phyloP scores from a whole-genome alignment of 2,329 filamentous ascomycete species.

The Aspergillus niger region DNA sequence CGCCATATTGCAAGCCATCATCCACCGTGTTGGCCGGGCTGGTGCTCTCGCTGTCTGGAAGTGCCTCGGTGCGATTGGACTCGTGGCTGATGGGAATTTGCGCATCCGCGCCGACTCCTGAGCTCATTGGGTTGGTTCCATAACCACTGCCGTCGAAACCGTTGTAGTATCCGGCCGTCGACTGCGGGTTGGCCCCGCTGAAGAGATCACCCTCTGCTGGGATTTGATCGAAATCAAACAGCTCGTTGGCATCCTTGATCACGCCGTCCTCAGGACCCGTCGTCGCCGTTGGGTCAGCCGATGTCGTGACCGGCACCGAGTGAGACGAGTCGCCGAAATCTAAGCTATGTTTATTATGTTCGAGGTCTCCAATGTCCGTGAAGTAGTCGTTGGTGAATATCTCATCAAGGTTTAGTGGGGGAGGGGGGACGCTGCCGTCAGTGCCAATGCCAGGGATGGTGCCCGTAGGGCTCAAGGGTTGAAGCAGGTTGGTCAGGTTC shows the following conservation, averaged over 20 bases:
- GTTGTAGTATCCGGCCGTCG: conserved; percentile 34
- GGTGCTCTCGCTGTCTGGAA: conserved; percentile 48
- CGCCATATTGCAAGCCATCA: conserved; percentile 27
- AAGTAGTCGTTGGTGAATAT: conserved; percentile 62
- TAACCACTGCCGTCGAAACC: conserved; percentile 35
- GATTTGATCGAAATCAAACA: conserved; percentile 47
- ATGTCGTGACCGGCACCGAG: conserved; percentile 19
- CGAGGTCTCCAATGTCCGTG: conserved; percentile 42
- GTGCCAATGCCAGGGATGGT: conserved; percentile 68
- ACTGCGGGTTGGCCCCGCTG: conserved; percentile 27
- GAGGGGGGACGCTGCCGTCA: conserved; percentile 44
- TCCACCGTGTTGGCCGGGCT: conserved; percentile 43
- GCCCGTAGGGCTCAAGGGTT: conserved; percentile 78
- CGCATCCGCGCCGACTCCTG: conserved; percentile 9
- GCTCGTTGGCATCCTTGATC: conserved; percentile 38
- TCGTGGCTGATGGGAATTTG: conserved; percentile 22
- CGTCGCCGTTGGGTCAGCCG: conserved; percentile 21
- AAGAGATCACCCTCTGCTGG: conserved; percentile 38
- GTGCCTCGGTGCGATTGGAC: conserved; percentile 40
- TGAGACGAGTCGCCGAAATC: conserved; percentile 26
- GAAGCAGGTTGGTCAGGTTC: conserved; percentile 71
- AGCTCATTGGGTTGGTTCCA: conserved; percentile 21
- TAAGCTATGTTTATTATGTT: conserved; percentile 31
- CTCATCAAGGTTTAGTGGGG: conserved; percentile 57
- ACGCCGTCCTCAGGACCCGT: conserved; percentile 26